phyloP scores from a whole-genome alignment of 2,329 filamentous ascomycete genomes.

The Pseudogymnoascus verrucosus region DNA sequence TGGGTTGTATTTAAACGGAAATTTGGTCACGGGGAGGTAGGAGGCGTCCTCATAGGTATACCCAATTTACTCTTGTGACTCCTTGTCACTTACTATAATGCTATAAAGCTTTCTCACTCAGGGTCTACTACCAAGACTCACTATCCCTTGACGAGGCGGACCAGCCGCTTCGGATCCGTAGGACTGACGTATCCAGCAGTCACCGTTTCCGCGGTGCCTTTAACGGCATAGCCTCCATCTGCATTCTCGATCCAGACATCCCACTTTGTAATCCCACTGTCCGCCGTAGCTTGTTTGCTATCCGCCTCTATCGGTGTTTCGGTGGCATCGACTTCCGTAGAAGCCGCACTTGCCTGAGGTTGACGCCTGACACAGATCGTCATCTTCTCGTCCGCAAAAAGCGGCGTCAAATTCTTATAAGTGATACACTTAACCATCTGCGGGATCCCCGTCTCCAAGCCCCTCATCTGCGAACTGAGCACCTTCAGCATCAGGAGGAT shows the following conservation, averaged over 20 bases:
- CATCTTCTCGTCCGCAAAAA: slow-evolving; percentile 68
- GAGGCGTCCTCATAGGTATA: not conserved
- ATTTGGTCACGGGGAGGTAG: not conserved
- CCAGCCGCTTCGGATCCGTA: not conserved
- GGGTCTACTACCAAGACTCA: not conserved
- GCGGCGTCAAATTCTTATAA: slow-evolving; percentile 74
- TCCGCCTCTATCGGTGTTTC: slow-evolving; percentile 30
- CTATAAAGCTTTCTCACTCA: not conserved
- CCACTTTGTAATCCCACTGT: slow-evolving; percentile 33
- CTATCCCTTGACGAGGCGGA: not conserved
- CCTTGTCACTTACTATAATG: not conserved
- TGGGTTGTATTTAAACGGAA: not conserved
- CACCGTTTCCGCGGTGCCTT: slow-evolving; percentile 37
- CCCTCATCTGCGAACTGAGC: slow-evolving; percentile 41
- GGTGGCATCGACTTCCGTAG: not conserved
- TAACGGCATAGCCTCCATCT: slow-evolving; percentile 55
- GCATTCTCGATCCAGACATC: slow-evolving; percentile 59
- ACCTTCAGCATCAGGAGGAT: slow-evolving; percentile 68
- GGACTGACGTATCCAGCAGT: not conserved
- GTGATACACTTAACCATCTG: slow-evolving; percentile 49
- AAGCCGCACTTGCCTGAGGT: not conserved
- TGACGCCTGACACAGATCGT: slow-evolving; percentile 55
- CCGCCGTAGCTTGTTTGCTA: slow-evolving; percentile 26
- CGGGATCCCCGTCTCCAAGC: slow-evolving; percentile 17
- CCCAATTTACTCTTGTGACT: not conserved